A percentile compares a stretch with the other conserved stretches of the same genome.
phyloP scores from a whole-genome alignment of 441 rosid species.

The Brassica balearica region DNA sequence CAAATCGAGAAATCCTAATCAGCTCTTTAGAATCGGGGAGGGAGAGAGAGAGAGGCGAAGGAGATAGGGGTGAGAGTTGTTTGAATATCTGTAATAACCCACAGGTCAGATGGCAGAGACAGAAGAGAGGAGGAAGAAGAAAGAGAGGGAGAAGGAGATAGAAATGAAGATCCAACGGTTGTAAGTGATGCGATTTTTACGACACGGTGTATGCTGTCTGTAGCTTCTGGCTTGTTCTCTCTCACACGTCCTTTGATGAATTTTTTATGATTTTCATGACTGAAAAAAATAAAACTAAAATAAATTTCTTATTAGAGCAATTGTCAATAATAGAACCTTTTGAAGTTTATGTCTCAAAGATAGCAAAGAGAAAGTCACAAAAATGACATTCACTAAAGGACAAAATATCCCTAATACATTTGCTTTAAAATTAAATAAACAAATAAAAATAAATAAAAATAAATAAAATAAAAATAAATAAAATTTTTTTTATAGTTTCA shows the following conservation, averaged over 20 bases:
- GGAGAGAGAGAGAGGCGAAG: conserved; percentile 8
- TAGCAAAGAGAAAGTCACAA: no score
- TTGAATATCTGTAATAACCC: conserved; percentile 41
- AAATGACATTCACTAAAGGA: no score
- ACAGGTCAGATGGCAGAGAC: conserved; percentile 28
- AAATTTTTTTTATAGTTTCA: no score
- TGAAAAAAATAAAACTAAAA: not conserved
- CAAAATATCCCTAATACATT: no score
- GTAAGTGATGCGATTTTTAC: conserved; percentile 24
- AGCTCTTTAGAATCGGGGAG: conserved; percentile 8
- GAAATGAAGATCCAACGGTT: conserved; percentile 41
- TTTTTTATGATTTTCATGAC: not conserved
- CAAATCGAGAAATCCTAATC: conserved; percentile 26
- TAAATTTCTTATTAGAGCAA: not conserved
- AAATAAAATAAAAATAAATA: no score
- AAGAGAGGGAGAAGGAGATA: not conserved
- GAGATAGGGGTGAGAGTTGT: conserved; percentile 19
- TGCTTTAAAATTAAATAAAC: no score
- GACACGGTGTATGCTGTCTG: conserved; percentile 21
- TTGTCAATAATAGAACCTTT: no score
- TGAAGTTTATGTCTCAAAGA: no score
- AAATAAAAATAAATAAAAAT: no score
- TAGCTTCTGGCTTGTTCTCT: conserved; percentile 36
- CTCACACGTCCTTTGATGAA: conserved; percentile 31
- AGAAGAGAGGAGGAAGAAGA: not conserved